A percentile compares a stretch with the other conserved stretches of the same genome.
Conservation (phyloP, 192 early-diverging fungal species). For the Coemansia sp. region DNA sequence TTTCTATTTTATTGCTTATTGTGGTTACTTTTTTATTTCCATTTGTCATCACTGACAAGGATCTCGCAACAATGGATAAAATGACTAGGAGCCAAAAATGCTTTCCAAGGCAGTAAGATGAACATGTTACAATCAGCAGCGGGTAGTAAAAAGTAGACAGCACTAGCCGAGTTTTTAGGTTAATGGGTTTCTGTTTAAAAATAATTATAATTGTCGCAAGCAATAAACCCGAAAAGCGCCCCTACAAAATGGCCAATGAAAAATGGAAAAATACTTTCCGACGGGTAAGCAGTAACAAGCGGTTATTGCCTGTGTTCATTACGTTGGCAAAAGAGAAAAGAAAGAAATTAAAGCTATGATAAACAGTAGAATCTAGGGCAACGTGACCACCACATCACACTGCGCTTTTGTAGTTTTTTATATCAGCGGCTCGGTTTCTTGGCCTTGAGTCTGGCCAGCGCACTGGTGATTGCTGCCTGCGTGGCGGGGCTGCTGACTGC, state of each 20-base stretch:
- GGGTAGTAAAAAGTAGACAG: neutral
- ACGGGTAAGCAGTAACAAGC: neutral
- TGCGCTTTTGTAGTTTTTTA: neutral
- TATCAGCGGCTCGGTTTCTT: neutral
- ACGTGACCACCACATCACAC: neutral
- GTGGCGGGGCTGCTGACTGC: conserved; percentile 19
- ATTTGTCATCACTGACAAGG: neutral
- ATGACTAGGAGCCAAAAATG: conserved; percentile 2
- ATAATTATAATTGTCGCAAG: neutral
- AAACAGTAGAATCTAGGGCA: neutral
- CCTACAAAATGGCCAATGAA: neutral
- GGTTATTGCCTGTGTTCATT: neutral
- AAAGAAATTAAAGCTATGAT: conserved; percentile 9
- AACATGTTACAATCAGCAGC: neutral
- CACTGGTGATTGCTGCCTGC: conserved; percentile 10
- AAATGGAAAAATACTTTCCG: neutral
- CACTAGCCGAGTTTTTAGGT: neutral
- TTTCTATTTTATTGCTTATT: neutral
- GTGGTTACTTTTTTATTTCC: neutral
- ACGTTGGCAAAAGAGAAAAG: neutral
- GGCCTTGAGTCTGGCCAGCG: conserved; percentile 18
- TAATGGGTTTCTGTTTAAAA: neutral
- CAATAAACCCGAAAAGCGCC: neutral
- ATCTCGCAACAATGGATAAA: conserved; percentile 6
- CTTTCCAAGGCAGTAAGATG: conserved; percentile 2